Evolutionary conservation across 2,329 filamentous ascomycete genomes (phyloP).

Genomic region (Alternaria sp.): DNA sequence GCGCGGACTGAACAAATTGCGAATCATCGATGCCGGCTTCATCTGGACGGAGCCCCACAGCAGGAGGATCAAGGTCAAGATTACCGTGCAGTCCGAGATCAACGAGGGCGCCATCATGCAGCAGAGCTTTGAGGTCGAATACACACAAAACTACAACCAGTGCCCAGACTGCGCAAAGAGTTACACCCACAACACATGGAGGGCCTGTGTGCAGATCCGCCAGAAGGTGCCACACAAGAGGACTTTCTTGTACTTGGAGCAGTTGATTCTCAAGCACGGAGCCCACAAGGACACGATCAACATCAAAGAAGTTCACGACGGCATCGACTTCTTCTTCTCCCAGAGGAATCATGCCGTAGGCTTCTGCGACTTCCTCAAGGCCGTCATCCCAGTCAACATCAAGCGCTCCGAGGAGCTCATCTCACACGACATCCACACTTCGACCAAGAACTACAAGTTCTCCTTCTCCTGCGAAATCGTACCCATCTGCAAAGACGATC

Average conservation of each 20-base stretch:
- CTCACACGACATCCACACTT: slow-evolving; percentile 89
- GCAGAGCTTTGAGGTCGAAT: slow-evolving; percentile 94
- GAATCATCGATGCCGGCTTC: slow-evolving; percentile 94
- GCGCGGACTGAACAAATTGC: slow-evolving; percentile 82
- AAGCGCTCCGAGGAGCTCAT: slow-evolving; percentile 94
- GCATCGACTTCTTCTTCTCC: slow-evolving; percentile 94
- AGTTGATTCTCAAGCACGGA: slow-evolving; percentile 92
- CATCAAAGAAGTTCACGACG: slow-evolving; percentile 95
- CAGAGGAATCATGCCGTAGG: slow-evolving; percentile 89
- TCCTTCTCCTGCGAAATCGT: slow-evolving; percentile 87
- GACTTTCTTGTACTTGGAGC: slow-evolving; percentile 82
- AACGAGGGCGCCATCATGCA: slow-evolving; percentile 76
- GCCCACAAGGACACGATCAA: slow-evolving; percentile 87
- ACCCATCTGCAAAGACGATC: slow-evolving; percentile 95
- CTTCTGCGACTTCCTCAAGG: slow-evolving; percentile 88
- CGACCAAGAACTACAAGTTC: slow-evolving; percentile 92
- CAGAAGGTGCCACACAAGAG: slow-evolving; percentile 98
- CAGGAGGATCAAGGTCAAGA: slow-evolving; percentile 87
- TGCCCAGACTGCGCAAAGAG: slow-evolving; percentile 89
- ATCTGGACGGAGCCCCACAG: slow-evolving; percentile 99
- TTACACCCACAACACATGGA: slow-evolving; percentile 95
- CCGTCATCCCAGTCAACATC: slow-evolving; percentile 76
- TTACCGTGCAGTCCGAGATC: slow-evolving; percentile 83
- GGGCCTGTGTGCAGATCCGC: slow-evolving; percentile 89
- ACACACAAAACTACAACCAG: slow-evolving; percentile 88